Conservation (phyloP, 805 yeast species). For the Zygoascus flipseniorum region DNA sequence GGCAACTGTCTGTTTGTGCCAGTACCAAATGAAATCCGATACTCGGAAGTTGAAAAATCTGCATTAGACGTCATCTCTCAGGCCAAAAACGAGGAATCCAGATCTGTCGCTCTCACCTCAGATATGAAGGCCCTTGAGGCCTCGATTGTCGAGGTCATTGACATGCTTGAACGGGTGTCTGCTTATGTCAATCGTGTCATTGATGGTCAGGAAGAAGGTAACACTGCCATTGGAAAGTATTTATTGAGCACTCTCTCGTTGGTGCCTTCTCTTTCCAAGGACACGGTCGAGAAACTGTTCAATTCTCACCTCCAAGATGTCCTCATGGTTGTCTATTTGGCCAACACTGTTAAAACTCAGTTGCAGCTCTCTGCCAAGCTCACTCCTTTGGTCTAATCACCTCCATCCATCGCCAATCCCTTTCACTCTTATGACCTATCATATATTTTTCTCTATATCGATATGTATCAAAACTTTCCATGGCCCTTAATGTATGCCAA, state of each 20-base stretch:
- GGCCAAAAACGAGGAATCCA: conserved; percentile 26
- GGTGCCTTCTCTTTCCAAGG: conserved; percentile 35
- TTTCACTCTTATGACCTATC: background rate
- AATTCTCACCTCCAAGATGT: conserved; percentile 71
- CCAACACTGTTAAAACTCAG: conserved; percentile 79
- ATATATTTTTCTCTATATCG: background rate
- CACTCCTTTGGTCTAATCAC: conserved; percentile 40
- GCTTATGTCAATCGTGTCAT: conserved; percentile 26
- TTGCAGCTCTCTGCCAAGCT: conserved; percentile 69
- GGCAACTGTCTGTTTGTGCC: conserved; percentile 63
- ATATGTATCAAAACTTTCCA: background rate
- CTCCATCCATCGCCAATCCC: background rate
- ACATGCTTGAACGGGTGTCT: conserved; percentile 32
- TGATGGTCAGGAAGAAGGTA: conserved; percentile 22
- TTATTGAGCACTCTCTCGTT: conserved; percentile 41
- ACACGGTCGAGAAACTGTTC: conserved; percentile 51
- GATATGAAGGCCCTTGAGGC: conserved; percentile 28
- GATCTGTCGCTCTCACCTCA: conserved; percentile 26
- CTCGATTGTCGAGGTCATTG: conserved; percentile 30
- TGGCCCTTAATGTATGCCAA: background rate
- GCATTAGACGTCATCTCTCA: conserved; percentile 28
- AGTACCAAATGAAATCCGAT: conserved; percentile 54
- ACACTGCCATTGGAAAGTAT: conserved; percentile 50
- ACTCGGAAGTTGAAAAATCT: conserved; percentile 44
- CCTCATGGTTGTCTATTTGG: conserved; percentile 70